These are phyloP conservation scores for Candida boidinii DNA, from an alignment of 805 yeast species.

Conservation along the genomic window DNA sequence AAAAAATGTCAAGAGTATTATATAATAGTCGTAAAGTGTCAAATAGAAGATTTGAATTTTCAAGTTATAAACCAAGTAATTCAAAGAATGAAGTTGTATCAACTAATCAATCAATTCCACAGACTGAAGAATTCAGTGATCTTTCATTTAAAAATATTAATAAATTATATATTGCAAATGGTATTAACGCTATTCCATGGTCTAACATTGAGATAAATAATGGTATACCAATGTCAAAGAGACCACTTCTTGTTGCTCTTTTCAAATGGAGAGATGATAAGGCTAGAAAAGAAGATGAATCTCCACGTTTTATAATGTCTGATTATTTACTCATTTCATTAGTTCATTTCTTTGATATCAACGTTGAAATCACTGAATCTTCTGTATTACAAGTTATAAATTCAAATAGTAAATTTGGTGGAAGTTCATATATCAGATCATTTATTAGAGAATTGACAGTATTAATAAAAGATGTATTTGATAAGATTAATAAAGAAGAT, in stretches of 20 bases:
- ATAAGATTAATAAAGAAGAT: conserved; percentile 27
- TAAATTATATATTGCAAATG: neutral
- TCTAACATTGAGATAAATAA: conserved; percentile 50
- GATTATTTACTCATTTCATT: conserved; percentile 65
- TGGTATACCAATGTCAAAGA: conserved; percentile 47
- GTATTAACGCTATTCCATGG: too few species aligned
- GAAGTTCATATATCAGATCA: conserved; percentile 35
- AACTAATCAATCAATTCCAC: conserved; percentile 22
- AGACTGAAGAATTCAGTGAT: conserved; percentile 10
- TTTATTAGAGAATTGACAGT: conserved; percentile 50
- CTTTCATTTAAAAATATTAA: conserved; percentile 34
- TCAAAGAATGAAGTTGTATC: conserved; percentile 16
- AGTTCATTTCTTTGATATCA: conserved; percentile 20
- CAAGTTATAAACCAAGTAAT: conserved; percentile 45
- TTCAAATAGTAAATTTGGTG: conserved; percentile 37
- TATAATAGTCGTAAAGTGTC: conserved; percentile 76
- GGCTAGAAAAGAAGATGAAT: conserved; percentile 78
- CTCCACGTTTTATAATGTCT: conserved; percentile 75
- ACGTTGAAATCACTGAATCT: conserved; percentile 48
- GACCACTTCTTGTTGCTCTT: conserved; percentile 48
- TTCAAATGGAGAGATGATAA: conserved; percentile 76
- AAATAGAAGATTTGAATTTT: conserved; percentile 70
- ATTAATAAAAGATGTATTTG: conserved; percentile 38
- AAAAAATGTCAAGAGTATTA: conserved; percentile 55
- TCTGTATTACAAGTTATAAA: conserved; percentile 41